Evolutionary conservation across 805 yeast genomes (phyloP).

Genomic region (Metschnikowia lunata): DNA sequence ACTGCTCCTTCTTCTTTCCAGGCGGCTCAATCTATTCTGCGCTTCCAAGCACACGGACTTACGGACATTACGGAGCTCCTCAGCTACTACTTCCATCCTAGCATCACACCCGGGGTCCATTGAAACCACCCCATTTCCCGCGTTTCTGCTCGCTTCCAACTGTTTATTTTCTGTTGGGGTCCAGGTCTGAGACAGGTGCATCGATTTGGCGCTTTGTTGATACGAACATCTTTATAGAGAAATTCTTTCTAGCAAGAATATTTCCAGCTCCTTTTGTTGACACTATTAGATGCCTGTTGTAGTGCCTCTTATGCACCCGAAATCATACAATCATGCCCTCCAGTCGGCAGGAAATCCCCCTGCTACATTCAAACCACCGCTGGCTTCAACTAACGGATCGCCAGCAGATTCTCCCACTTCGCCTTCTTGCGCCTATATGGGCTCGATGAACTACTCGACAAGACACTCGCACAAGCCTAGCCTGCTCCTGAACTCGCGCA

Average conservation of each 20-base stretch:
- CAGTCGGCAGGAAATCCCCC: slow-evolving; percentile 4
- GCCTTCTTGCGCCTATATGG: slow-evolving; percentile 4
- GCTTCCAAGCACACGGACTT: too few relatives aligned
- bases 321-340: slow-evolving; percentile 1
- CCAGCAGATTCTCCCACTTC: slow-evolving; percentile 1
- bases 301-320: slow-evolving; percentile 7
- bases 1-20: too few relatives aligned
- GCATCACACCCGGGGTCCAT: too few relatives aligned
- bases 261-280: background rate
- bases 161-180: background rate
- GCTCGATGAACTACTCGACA: slow-evolving; percentile 34
- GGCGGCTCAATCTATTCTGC: too few relatives aligned
- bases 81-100: too few relatives aligned
- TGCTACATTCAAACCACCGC: slow-evolving; percentile 9
- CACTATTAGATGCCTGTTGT: slow-evolving; percentile 1
- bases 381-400: slow-evolving; percentile 5
- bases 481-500: slow-evolving; percentile 22
- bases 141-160: background rate
- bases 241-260: background rate
- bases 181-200: background rate
- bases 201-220: background rate
- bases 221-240: background rate
- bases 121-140: too few relatives aligned
- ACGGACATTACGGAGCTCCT: too few relatives aligned
- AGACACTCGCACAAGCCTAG: slow-evolving; percentile 32